Conservation (phyloP, 768 basidiomycete species). For the Trametes cingulata region DNA sequence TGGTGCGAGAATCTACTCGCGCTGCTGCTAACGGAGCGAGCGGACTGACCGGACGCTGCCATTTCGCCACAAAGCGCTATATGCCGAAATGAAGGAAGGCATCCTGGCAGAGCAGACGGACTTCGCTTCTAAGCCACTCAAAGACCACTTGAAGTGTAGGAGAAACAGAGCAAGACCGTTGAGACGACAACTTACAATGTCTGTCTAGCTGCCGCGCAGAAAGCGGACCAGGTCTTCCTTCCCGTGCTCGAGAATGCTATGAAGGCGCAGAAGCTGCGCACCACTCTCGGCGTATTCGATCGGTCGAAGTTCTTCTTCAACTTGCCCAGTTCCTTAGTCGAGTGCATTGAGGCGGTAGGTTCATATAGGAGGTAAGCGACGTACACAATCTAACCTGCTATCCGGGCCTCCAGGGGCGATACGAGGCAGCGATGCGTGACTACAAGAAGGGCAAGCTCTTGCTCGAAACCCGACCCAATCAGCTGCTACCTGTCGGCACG, state of each 20-base stretch:
- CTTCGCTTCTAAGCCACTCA: slow-evolving; percentile 78
- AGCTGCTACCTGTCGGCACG: slow-evolving; percentile 70
- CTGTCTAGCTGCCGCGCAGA: slow-evolving; percentile 75
- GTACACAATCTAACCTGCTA: neutral
- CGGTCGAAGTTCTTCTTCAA: slow-evolving; percentile 98
- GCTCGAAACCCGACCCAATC: slow-evolving; percentile 85
- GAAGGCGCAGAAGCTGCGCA: slow-evolving; percentile 90
- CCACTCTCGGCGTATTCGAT: slow-evolving; percentile 93
- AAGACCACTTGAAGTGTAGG: slow-evolving; percentile 84
- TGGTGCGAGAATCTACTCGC: slow-evolving; percentile 46
- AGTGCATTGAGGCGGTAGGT: slow-evolving; percentile 84
- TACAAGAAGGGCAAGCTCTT: slow-evolving; percentile 97
- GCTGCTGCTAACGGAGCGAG: no score
- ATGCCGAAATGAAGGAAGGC: slow-evolving; percentile 92
- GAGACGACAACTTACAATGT: neutral
- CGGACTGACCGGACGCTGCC: no score
- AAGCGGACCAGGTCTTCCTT: slow-evolving; percentile 94
- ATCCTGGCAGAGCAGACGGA: slow-evolving; percentile 75
- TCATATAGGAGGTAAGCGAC: neutral
- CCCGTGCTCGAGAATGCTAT: slow-evolving; percentile 95
- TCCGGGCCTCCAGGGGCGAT: slow-evolving; percentile 72
- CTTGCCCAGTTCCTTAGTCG: slow-evolving; percentile 87
- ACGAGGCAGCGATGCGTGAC: slow-evolving; percentile 90
- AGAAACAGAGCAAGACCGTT: neutral
- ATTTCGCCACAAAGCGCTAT: slow-evolving; percentile 58